Evolutionary conservation across 306 rosid genomes (phyloP), one percentile per base, ranked within the genome.

Genomic region (Ammopiptanthus mongolicus): DNA sequence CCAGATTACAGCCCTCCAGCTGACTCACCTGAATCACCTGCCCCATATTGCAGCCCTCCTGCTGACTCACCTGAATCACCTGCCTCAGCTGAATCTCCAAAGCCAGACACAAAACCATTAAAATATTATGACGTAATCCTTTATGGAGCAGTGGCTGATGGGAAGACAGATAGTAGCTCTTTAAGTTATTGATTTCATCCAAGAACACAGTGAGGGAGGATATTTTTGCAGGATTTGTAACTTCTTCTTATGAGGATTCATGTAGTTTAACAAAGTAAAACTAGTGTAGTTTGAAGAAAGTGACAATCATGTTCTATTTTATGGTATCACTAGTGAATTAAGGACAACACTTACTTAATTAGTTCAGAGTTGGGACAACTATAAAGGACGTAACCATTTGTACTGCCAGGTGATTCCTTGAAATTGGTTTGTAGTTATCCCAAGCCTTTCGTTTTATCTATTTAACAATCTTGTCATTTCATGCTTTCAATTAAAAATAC

Each of bases 91-190:
- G 68, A 50, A 29, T 23, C 22, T 58, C 42, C 9, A 13, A 37
- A 14, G 17, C 11, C 37, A 73, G 17, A 65, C 52, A n/a, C 66
- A 77, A 50, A 8, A 10, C 8, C 56, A 28, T 37, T 23, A 4
- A 37, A 44, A 67, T 73, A 67, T 52, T 78, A 73, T 66, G 80
- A 78, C 60, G 57, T 82, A 8, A 67, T 56, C 21, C 34, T 12
- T 5, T 71, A 81, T 48, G 75, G 75, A 71, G 78, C 39, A 63
- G 50, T 42, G 66, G 73, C 23, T 15, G 58, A 66, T 66, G 73
- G 69, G 39, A 66, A 52, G 56, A 37, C 31, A 50, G 70, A 72
- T 58, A 47, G 69, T 31, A 66, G 61, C 72, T 68, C 51, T 69
- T 15, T 61, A 50, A 81, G 80, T 75, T 51, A 19, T 58, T 60